Evolutionary conservation across 495 filamentous ascomycete genomes (phyloP).

Genomic region (Chaetomium fimeti): DNA sequence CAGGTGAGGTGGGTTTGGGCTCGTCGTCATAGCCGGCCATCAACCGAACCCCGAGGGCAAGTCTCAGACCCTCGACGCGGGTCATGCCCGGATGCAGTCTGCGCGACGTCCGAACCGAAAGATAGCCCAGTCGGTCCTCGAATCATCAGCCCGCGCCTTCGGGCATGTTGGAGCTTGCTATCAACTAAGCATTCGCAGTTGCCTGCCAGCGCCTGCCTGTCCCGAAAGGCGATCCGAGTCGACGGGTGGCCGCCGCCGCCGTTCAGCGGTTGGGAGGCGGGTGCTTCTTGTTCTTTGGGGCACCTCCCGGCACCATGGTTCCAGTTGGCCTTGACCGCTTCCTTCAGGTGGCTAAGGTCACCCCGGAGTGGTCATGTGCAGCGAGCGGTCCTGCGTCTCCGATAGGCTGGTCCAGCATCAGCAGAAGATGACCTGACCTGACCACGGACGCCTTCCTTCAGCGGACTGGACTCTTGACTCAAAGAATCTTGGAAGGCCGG

Average conservation of each 20-base stretch:
- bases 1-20: not conserved
- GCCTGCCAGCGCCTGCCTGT: not conserved
- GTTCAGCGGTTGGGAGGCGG: too few relatives aligned
- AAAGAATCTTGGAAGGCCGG: not conserved
- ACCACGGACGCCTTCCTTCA: not conserved
- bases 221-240: not conserved
- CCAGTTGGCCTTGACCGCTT: constrained; percentile 32
- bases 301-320: constrained; percentile 22
- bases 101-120: not conserved
- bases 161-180: too few relatives aligned
- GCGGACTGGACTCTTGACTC: not conserved
- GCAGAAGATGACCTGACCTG: not conserved
- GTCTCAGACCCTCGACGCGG: not conserved
- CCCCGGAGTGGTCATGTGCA: constrained; percentile 20
- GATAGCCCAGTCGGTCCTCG: not conserved
- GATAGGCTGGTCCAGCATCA: constrained; percentile 20
- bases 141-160: not conserved
- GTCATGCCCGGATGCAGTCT: not conserved
- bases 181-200: not conserved
- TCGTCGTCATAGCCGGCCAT: not conserved
- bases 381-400: constrained; percentile 24
- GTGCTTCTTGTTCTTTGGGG: not conserved
- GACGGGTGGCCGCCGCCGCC: not conserved
- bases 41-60: constrained; percentile 2
- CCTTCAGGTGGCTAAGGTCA: not conserved